Percentiles rank a stretch among this genome's conserved stretches.
Conservation (phyloP, 768 basidiomycete species). For the Leccinum boreale region DNA sequence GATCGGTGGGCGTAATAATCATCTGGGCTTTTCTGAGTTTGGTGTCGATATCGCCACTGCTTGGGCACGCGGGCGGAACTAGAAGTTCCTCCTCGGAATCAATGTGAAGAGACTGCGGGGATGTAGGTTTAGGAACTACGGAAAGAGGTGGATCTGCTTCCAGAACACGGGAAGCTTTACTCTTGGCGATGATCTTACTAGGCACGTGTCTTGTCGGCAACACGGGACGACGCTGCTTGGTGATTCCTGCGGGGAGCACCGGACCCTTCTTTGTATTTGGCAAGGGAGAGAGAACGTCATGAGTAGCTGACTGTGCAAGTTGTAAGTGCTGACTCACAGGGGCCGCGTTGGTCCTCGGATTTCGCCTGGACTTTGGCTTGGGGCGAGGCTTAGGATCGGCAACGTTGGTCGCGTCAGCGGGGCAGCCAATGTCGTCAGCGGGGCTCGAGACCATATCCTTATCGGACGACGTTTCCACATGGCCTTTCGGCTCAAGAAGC, state of each 20-base stretch:
- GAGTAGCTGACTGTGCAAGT: slow-evolving; percentile 7
- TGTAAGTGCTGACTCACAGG: slow-evolving; percentile 22
- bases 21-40: slow-evolving; percentile 18
- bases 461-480: background rate
- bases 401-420: background rate
- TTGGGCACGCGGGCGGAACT: slow-evolving; percentile 18
- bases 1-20: slow-evolving; percentile 8
- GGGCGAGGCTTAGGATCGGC: slow-evolving; percentile 3
- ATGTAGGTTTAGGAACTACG: slow-evolving; percentile 7
- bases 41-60: slow-evolving; percentile 29
- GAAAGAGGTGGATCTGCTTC: slow-evolving; percentile 10
- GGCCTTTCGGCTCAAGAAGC: slow-evolving; percentile 2
- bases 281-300: slow-evolving; percentile 2
- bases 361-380: slow-evolving; percentile 18
- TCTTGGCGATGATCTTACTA: slow-evolving; percentile 15
- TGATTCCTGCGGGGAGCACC: slow-evolving; percentile 10
- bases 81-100: slow-evolving; percentile 8
- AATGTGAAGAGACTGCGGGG: slow-evolving; percentile 14
- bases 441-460: slow-evolving; percentile 2
- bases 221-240: slow-evolving; percentile 10
- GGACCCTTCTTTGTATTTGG: slow-evolving; percentile 15
- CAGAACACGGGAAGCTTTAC: slow-evolving; percentile 9
- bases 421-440: background rate
- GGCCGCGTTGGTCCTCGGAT: slow-evolving; percentile 25
- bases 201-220: slow-evolving; percentile 16